Conservation (phyloP, 495 filamentous ascomycete species). For the Penicillium ucsense region DNA sequence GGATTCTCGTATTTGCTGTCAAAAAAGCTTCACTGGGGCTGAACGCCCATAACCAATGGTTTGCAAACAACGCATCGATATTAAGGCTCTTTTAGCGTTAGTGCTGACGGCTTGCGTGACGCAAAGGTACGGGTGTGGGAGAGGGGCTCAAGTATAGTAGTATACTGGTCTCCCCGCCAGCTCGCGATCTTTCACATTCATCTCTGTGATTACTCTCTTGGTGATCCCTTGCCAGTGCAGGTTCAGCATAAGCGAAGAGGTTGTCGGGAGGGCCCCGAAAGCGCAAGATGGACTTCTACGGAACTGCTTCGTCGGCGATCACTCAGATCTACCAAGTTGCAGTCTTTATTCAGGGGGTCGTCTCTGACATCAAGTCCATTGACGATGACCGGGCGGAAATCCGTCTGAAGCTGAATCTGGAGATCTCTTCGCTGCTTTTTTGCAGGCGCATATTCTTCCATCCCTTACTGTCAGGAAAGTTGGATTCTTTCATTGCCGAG, state of each 20-base stretch:
- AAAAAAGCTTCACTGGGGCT: too few relatives aligned
- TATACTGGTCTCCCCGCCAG: too few relatives aligned
- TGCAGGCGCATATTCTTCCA: constrained; percentile 9
- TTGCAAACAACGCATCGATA: not conserved
- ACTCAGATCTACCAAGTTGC: constrained; percentile 13
- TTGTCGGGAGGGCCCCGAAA: too few relatives aligned
- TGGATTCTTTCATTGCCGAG: constrained; percentile 7
- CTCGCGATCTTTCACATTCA: too few relatives aligned
- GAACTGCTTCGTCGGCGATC: constrained; percentile 11
- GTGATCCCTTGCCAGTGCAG: too few relatives aligned
- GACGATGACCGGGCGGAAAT: constrained; percentile 14
- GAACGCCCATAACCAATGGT: not conserved
- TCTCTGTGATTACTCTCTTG: too few relatives aligned
- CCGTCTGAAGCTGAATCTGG: constrained; percentile 7
- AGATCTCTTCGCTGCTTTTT: constrained; percentile 10
- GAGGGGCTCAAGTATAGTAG: too few relatives aligned
- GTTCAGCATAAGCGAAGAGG: too few relatives aligned
- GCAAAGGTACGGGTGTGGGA: too few relatives aligned
- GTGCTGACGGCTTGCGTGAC: constrained; percentile 1
- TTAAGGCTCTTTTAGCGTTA: constrained; percentile 1
- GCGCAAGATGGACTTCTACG: constrained; percentile 16
- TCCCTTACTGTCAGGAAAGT: constrained; percentile 6
- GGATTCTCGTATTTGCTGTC: too few relatives aligned
- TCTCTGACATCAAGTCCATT: constrained; percentile 13
- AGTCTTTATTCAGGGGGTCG: constrained; percentile 16